Base-by-base conservation (phyloP, 2,329 filamentous ascomycete species). In the Hymenoscyphus infarciens region DNA sequence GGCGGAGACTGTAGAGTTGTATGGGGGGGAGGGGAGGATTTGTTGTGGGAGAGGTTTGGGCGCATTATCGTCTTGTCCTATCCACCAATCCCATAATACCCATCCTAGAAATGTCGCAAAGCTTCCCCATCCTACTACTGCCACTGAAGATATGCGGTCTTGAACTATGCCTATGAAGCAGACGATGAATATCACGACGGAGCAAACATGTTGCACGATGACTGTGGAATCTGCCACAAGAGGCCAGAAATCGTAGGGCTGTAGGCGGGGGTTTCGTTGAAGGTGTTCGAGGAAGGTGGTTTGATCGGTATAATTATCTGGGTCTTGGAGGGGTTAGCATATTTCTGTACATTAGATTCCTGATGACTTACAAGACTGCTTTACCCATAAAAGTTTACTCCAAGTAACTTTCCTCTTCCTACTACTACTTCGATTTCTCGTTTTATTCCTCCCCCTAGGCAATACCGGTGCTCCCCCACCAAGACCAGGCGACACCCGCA, bases 261-360 rank as follows among this genome's bases (percentile, higher is more conserved):
- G 89, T 59, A 98, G 84, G 49, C 93, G 88, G 4, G 94, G 94
- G 75, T 99, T 99, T 56, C 93, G 87, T 76, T 99, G 94, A 19
- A 99, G 85, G 71, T 96, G 92, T 74, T 97, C 94, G 68, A 99
- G 87, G 72, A 99, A 99, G 1, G 95, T 98, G 64, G 91, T 91
- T 74, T 95, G 92, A 74, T 99, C 95, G 49, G 95, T 98, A 75
- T 98, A 98, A 76, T 99, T 99, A 76, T 99, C 95, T n/a, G 95
- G 93, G 74, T 96, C 91, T 93, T 57, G 2, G 19, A 3, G 6
- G 10, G 45, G 19, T 52, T 5, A 52, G 45, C 19, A 13, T 22
- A 13, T 52, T 19, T 25, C 25, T 25, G 7, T 13, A 7, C 5
- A 13, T 52, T 13, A 2, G 3, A 10, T 22, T 11, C 3, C 15